Evolutionary conservation across 495 filamentous ascomycete species (phyloP).

Genomic region (Penicillium lagena): DNA sequence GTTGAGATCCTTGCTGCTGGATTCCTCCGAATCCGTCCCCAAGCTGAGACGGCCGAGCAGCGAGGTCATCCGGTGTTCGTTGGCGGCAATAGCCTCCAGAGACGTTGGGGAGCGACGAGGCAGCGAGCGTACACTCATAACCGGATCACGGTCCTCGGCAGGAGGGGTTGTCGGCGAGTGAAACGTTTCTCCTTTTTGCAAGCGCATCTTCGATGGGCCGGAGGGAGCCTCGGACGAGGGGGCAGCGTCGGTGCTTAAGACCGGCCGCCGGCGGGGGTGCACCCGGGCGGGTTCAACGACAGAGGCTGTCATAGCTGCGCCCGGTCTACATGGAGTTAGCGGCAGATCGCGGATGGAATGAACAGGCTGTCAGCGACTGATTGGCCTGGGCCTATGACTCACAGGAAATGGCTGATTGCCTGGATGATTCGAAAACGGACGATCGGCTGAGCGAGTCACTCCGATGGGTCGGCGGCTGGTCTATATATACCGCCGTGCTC

Average conservation of each 20-base stretch:
- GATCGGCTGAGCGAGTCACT: slow-evolving; percentile 16
- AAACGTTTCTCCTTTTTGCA: slow-evolving; percentile 49
- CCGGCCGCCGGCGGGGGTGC: slow-evolving; percentile 30
- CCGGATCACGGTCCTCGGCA: slow-evolving; percentile 32
- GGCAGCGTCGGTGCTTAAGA: slow-evolving; percentile 24
- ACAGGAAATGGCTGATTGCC: slow-evolving; percentile 3
- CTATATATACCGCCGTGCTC: neutral
- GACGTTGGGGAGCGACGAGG: slow-evolving; percentile 47
- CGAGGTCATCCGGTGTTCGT: slow-evolving; percentile 42
- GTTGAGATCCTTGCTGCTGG: neutral
- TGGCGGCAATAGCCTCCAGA: slow-evolving; percentile 39
- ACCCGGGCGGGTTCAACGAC: slow-evolving; percentile 17
- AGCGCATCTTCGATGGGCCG: slow-evolving; percentile 18
- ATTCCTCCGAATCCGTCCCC: slow-evolving; percentile 1
- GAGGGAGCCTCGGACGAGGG: slow-evolving; percentile 9
- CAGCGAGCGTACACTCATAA: slow-evolving; percentile 37
- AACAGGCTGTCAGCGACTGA: slow-evolving; percentile 4
- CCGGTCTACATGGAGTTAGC: slow-evolving; percentile 10
- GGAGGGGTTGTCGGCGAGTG: slow-evolving; percentile 38
- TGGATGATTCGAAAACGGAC: slow-evolving; percentile 15
- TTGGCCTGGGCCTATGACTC: slow-evolving; percentile 17
- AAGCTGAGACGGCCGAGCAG: slow-evolving; percentile 38
- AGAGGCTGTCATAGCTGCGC: slow-evolving; percentile 16
- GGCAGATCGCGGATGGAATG: neutral
- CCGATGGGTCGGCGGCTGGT: neutral